These are phyloP conservation scores for Stemphylium vesicarium DNA, from an alignment of 2,329 filamentous ascomycete genomes.

Conservation along the genomic window DNA sequence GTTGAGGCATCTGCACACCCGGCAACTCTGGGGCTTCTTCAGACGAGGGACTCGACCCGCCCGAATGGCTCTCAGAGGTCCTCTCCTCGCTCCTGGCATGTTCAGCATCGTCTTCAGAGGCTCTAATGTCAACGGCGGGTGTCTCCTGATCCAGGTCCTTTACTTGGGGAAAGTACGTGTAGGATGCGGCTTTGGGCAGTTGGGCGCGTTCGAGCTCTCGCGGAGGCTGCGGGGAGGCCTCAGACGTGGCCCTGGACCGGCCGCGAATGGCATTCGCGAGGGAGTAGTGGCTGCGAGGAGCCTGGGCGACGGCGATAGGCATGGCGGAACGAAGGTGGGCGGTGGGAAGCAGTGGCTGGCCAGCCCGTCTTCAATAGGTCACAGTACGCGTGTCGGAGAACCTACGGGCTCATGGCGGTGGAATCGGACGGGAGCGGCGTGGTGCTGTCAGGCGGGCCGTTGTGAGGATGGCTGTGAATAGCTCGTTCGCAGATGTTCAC, in stretches of 20 bases:
- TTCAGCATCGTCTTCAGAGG: slow-evolving; percentile 44
- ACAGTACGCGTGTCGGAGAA: slow-evolving; percentile 4
- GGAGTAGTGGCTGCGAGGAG: slow-evolving; percentile 38
- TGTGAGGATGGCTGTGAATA: slow-evolving; percentile 15
- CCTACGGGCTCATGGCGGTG: slow-evolving; percentile 31
- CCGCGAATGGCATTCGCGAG: slow-evolving; percentile 39
- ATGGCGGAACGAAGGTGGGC: slow-evolving; percentile 28
- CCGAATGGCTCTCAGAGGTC: slow-evolving; percentile 50
- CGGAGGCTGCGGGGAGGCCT: slow-evolving; percentile 33
- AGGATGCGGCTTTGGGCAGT: slow-evolving; percentile 49
- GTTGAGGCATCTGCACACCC: slow-evolving; percentile 38
- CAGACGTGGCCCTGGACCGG: slow-evolving; percentile 43
- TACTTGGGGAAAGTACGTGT: slow-evolving; percentile 50
- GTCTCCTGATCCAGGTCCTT: slow-evolving; percentile 45
- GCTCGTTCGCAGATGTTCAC: slow-evolving; percentile 1
- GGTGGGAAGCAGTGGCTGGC: slow-evolving; percentile 1
- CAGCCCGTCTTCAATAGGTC: not conserved
- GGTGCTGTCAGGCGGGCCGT: slow-evolving; percentile 24
- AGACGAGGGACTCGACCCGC: slow-evolving; percentile 53
- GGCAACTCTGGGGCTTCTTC: slow-evolving; percentile 41
- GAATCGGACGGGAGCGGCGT: slow-evolving; percentile 22
- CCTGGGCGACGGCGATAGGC: slow-evolving; percentile 41
- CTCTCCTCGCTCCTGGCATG: slow-evolving; percentile 38
- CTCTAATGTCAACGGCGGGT: slow-evolving; percentile 36
- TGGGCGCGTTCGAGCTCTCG: slow-evolving; percentile 33